Base-by-base conservation (phyloP, 306 rosid genomes). In the Cucurbita argyrosperma region DNA sequence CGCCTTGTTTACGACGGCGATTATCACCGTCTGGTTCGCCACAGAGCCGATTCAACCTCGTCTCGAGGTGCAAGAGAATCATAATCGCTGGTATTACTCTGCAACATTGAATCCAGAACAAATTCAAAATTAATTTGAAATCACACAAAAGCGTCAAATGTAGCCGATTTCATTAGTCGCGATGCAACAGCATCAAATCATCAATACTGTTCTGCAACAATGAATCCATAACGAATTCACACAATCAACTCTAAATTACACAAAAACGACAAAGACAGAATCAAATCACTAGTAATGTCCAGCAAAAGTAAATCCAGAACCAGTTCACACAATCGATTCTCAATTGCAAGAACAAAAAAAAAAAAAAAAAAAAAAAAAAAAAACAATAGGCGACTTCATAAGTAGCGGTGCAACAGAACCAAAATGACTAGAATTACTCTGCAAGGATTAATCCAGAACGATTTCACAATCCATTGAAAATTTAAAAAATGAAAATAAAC, bases 21-120 rank as follows among this genome's bases (percentile, higher is more conserved):
- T 83, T 56, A 92, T 88, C 61, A 90, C 82, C 0, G 91, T 92
- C 79, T 80, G 87, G 83, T 90, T 88, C 19, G 62, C 87, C 85
- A 55, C 18, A 92, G 59, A 45, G 76, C 84, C 42, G 53, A 61
- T 5, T 81, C 90, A 1, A 92, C 91, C 1, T 6, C 79, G 66
- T 89, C 93, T 69, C 65, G 52, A 18, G 67, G n/a, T 30, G 4
- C 59, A 6, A 16, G 64, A 37, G 56, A 16, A 26, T 11, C 37
- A 75, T 75, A 64, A 0, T 66, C 7, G 10, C 8, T 13, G 18
- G 18, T 10, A 4, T 19, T 18, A 11, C 15, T 67, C 75, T 71
- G 47, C 14, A 71, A 50, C 13, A 14, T 30, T 15, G 26, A 47
- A 47, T 6, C 12, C 21, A 13, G 6, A 69, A 26, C 21, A 6